Evolutionary conservation across 2,329 filamentous ascomycete species (phyloP).

Genomic region (Sporothrix pseudoabietina): DNA sequence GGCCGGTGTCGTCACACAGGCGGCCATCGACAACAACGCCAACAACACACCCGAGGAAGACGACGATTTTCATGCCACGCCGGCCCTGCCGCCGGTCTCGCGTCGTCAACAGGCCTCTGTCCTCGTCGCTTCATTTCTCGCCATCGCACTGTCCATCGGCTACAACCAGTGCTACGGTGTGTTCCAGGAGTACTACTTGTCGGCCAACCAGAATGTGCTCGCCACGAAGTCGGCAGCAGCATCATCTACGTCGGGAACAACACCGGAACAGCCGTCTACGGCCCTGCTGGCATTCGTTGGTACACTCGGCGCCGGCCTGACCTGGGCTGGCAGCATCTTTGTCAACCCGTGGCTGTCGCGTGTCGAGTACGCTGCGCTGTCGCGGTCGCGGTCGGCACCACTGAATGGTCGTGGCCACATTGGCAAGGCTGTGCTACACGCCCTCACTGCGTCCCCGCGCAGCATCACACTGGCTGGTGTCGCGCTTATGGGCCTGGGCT

Average conservation of each 20-base stretch:
- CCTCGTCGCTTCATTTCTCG: conserved; percentile 48
- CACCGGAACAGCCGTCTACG: conserved; percentile 39
- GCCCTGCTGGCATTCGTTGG: conserved; percentile 53
- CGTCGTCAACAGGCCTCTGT: conserved; percentile 48
- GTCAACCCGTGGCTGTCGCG: conserved; percentile 53
- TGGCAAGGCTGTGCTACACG: conserved; percentile 29
- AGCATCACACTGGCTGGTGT: conserved; percentile 49
- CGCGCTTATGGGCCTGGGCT: conserved; percentile 46
- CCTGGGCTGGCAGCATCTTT: conserved; percentile 53
- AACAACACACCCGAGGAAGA: not conserved
- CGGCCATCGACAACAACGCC: not conserved
- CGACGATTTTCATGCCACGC: conserved; percentile 29
- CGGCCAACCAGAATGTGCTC: conserved; percentile 46
- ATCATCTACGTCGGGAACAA: not conserved
- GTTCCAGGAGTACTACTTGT: conserved; percentile 54
- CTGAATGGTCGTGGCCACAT: conserved; percentile 29
- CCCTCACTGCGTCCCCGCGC: conserved; percentile 30
- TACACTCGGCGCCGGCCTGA: conserved; percentile 52
- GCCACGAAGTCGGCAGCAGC: conserved; percentile 34
- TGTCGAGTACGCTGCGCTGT: conserved; percentile 39
- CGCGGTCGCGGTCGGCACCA: not conserved
- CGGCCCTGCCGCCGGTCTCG: conserved; percentile 42
- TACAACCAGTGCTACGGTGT: conserved; percentile 55
- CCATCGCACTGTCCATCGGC: conserved; percentile 52
- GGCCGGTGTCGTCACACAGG: conserved; percentile 20